Evolutionary conservation across 768 basidiomycete genomes (phyloP), one percentile per base, ranked within the genome.

Genomic region (Guyanaporus albipodus): DNA sequence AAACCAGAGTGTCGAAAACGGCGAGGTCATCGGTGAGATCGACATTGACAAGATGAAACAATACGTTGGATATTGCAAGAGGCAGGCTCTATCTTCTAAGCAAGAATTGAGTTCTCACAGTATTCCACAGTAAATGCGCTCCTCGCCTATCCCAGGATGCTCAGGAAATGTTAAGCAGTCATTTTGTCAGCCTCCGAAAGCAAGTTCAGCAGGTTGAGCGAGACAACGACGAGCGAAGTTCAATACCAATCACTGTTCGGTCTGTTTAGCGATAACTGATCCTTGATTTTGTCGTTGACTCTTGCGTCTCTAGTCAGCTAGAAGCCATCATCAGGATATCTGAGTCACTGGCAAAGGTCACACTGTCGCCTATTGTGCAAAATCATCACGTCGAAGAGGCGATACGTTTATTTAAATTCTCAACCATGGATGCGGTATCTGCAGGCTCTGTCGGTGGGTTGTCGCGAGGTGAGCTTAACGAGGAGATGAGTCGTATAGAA

Each of bases 251-350:
- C 55, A 99, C 96, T 18, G 76, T 98, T 59, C 93, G 93, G 92
- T 93, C 45, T 35, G 84, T 73, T 34, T 10, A 33, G n/a, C 14
- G 9, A 29, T 18, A 24, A 18, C 2, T 17, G 5, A 31, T 26
- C 14, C 21, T 24, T 35, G n/a, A 18, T 21, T 39, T 44, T 17
- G 15, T 46, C 18, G 23, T 42, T 54, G 27, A 54, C 18, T 9
- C 37, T 32, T 14, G n/a, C 31, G 39, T 44, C 35, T 18, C 28
- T 46, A 83, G 80, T 42, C 96, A 99, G 83, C 77, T 99, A 5
- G 96, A 99, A 72, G 96, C 96, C 32, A 94, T 99, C 63, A 93
- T 98, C 62, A 93, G 96, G 28, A 98, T 98, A 63, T 98, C 96
- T 2, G 96, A 99, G 65, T 87, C 95, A 3, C 74, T 97, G 17